Evolutionary conservation across 345 rosid species (phyloP).

Genomic region (Brassica napus): DNA sequence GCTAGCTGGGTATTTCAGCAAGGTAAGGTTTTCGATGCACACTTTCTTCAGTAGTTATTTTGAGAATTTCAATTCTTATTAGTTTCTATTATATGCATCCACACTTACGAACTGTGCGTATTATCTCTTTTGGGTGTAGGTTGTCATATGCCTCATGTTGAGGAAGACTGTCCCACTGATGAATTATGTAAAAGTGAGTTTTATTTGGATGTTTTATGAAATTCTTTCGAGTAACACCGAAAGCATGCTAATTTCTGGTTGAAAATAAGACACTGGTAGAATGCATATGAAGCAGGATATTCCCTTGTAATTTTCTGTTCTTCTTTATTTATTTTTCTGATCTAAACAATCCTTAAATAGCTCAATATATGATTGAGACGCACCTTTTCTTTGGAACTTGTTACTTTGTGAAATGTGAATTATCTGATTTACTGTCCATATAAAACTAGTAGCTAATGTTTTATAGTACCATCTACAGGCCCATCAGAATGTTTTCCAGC

Average conservation of each 20-base stretch:
- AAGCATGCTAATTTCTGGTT: conserved; percentile 1
- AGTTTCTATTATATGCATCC: neutral
- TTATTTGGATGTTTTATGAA: conserved; percentile 12
- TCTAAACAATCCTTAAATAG: conserved; percentile 2
- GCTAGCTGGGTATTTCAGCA: conserved; percentile 98
- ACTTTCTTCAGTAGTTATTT: neutral
- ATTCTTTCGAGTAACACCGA: neutral
- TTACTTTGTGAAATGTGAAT: conserved; percentile 28
- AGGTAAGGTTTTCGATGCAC: conserved; percentile 48
- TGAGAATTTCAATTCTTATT: neutral
- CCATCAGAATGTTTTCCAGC: conserved; percentile 81
- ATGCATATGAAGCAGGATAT: neutral
- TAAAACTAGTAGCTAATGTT: conserved; percentile 4
- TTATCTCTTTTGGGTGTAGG: conserved; percentile 50
- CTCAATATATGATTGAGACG: neutral
- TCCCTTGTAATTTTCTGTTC: conserved; percentile 17
- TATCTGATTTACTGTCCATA: conserved; percentile 3
- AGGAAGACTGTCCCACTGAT: conserved; percentile 87
- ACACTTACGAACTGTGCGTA: neutral
- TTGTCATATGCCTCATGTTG: conserved; percentile 91
- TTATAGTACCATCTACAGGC: conserved; percentile 52
- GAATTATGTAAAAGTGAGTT: conserved; percentile 89
- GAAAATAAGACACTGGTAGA: conserved; percentile 9
- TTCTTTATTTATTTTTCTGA: neutral
- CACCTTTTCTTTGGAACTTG: conserved; percentile 8